Base-by-base conservation (phyloP, 495 filamentous ascomycete species). In the Bryoglossum gracile region DNA sequence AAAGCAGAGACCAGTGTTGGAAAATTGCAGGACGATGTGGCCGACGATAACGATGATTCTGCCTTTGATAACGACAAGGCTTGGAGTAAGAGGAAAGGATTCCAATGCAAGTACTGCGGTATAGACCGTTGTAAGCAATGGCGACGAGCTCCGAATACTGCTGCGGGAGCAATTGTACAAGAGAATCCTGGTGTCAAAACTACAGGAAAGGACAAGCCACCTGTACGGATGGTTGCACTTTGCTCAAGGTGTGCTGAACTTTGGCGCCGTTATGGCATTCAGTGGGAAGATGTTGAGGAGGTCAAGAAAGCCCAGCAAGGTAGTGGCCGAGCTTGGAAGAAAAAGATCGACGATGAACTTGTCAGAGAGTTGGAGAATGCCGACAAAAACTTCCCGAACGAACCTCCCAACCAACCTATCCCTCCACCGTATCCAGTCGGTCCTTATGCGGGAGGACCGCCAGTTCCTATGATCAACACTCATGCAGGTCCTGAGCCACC, bases 271-370 rank as follows among this genome's bases (percentile, higher is more conserved):
- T 97, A 97, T 59, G 89, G 83, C 8, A 89, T 99, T 47, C 87
- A 92, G 50, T 99, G 88, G 80, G 92, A 97, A 61, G 86, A 94
- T 55, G 74, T 86, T n/a, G 92, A 97, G 46, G 92, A 97, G 54
- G 75, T 95, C 26, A 82, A 83, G 18, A 95, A 92, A 72, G 81
- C 94, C 43, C 81, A 81, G 3, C 80, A 82, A 43, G 82, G 79
- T 48, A 88, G 89, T 34, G 87, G 89, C 32, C 83, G 87, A 50
- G 86, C 86, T 1, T 89, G 84, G 84, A 89, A 90, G 61, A 78
- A 87, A 39, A 83, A 80, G 43, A 81, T 92, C 42, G 92, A 97
- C 55, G 90, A 97, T 60, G 94, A 97, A 62, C 70, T 95, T 9
- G 70, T 95, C 42, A 83, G 83, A 42, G 92, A 96, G 66, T 70